Percentiles rank a stretch among this genome's conserved stretches.
These are phyloP conservation scores for Exophiala spinifera DNA, from an alignment of 2,329 filamentous ascomycete genomes.

Conservation along the genomic window DNA sequence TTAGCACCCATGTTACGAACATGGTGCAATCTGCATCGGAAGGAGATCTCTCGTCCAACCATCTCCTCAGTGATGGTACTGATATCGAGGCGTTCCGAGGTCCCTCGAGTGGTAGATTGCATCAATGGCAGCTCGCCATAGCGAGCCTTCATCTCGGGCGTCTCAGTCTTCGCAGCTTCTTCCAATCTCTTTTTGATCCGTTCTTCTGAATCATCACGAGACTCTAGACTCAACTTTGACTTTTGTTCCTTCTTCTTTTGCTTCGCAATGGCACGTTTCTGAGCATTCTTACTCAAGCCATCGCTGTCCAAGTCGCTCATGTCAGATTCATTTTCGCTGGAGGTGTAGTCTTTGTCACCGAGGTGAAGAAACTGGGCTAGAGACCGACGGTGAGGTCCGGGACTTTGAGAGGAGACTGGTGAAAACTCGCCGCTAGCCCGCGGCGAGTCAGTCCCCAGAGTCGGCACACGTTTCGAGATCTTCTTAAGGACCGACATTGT, in stretches of 20 bases:
- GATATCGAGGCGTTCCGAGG: constrained; percentile 49
- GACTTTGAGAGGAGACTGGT: constrained; percentile 27
- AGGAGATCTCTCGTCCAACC: constrained; percentile 60
- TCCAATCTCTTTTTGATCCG: constrained; percentile 43
- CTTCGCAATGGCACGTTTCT: constrained; percentile 42
- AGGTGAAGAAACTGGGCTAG: constrained; percentile 40
- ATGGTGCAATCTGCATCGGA: constrained; percentile 72
- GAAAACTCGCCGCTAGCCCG: constrained; percentile 17
- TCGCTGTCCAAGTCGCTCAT: constrained; percentile 37
- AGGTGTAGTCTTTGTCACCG: constrained; percentile 33
- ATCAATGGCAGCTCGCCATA: constrained; percentile 60
- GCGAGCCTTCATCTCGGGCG: constrained; percentile 55
- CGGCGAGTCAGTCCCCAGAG: constrained; percentile 25
- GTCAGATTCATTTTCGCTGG: constrained; percentile 37
- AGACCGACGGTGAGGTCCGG: constrained; percentile 40
- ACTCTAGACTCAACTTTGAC: constrained; percentile 44
- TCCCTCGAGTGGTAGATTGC: constrained; percentile 53
- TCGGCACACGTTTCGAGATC: constrained; percentile 39
- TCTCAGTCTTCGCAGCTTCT: constrained; percentile 53
- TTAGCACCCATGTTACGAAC: constrained; percentile 77
- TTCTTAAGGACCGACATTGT: constrained; percentile 26
- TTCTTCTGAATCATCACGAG: constrained; percentile 41
- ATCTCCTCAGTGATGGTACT: constrained; percentile 51
- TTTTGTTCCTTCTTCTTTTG: constrained; percentile 38
- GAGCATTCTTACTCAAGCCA: constrained; percentile 44